Percentiles rank a stretch among this genome's conserved stretches.
phyloP scores from a whole-genome alignment of 345 rosid species.

The Syzygium oleosum region DNA sequence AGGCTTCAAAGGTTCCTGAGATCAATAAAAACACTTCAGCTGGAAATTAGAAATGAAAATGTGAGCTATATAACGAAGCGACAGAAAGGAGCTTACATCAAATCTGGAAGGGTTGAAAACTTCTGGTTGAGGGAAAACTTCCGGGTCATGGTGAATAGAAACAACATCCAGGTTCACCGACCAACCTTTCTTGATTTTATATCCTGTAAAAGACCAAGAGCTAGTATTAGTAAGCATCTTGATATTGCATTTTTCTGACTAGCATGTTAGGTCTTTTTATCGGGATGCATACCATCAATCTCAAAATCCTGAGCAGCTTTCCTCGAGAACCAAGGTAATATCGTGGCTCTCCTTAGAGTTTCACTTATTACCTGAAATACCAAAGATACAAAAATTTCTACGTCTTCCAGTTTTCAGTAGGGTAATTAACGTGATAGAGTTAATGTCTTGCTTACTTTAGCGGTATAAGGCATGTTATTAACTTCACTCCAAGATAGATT shows the following conservation, averaged over 20 bases:
- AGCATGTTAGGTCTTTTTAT: neutral
- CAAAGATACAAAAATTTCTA: neutral
- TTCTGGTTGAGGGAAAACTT: slow-evolving; percentile 32
- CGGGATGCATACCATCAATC: slow-evolving; percentile 32
- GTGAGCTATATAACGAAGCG: neutral
- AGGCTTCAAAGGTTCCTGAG: slow-evolving; percentile 35
- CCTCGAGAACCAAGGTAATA: slow-evolving; percentile 59
- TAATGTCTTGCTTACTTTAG: slow-evolving; percentile 22
- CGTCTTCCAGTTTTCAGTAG: neutral
- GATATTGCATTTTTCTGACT: neutral
- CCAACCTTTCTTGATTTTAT: slow-evolving; percentile 49
- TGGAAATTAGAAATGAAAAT: neutral
- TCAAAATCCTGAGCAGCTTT: slow-evolving; percentile 60
- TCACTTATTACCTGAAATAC: slow-evolving; percentile 42
- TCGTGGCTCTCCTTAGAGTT: slow-evolving; percentile 52
- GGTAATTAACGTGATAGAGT: neutral
- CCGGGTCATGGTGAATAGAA: slow-evolving; percentile 54
- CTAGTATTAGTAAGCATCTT: neutral
- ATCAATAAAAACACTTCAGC: neutral
- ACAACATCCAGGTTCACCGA: slow-evolving; percentile 65
- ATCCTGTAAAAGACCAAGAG: slow-evolving; percentile 22
- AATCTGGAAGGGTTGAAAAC: slow-evolving; percentile 48
- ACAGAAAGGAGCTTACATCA: slow-evolving; percentile 19
- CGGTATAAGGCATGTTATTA: slow-evolving; percentile 51
- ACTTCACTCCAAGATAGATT: slow-evolving; percentile 46